Conservation (phyloP, 306 rosid genomes). For the Vigna reflexopilosa region DNA sequence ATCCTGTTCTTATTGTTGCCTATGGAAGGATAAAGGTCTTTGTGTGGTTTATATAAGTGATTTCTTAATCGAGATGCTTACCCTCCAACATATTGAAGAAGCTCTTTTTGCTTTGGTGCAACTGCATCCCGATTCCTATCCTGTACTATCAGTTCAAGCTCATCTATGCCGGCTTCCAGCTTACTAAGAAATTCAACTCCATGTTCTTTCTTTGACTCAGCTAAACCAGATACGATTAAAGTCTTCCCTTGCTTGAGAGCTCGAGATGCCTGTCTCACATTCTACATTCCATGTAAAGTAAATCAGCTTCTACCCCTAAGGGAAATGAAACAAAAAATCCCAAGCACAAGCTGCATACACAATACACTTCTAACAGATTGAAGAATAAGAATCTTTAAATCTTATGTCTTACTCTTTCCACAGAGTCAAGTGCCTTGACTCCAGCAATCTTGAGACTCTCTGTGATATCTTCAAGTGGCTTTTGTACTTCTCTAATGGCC, state of each 20-base stretch:
- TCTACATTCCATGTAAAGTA: constrained; percentile 60
- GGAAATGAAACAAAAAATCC: not conserved
- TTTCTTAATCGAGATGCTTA: constrained; percentile 49
- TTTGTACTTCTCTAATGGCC: constrained; percentile 96
- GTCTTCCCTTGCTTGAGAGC: constrained; percentile 83
- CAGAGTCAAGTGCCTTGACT: constrained; percentile 87
- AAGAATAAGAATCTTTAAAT: constrained; percentile 34
- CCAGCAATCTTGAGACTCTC: constrained; percentile 92
- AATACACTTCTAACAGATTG: not conserved
- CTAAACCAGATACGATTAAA: constrained; percentile 80
- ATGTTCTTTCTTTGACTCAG: constrained; percentile 88
- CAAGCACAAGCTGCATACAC: constrained; percentile 13
- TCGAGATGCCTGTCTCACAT: constrained; percentile 84
- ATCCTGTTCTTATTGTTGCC: constrained; percentile 30
- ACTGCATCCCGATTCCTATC: constrained; percentile 80
- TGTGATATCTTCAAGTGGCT: constrained; percentile 94
- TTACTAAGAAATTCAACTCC: constrained; percentile 80
- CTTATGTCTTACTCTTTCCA: constrained; percentile 76
- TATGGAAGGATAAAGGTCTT: constrained; percentile 12
- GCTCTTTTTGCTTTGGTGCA: constrained; percentile 86
- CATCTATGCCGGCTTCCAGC: constrained; percentile 88
- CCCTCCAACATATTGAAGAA: constrained; percentile 90
- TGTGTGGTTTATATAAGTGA: constrained; percentile 26
- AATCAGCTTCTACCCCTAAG: constrained; percentile 25
- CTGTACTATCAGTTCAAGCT: constrained; percentile 83